These are phyloP conservation scores for Candida alai DNA, from an alignment of 805 yeast genomes.

Conservation along the genomic window DNA sequence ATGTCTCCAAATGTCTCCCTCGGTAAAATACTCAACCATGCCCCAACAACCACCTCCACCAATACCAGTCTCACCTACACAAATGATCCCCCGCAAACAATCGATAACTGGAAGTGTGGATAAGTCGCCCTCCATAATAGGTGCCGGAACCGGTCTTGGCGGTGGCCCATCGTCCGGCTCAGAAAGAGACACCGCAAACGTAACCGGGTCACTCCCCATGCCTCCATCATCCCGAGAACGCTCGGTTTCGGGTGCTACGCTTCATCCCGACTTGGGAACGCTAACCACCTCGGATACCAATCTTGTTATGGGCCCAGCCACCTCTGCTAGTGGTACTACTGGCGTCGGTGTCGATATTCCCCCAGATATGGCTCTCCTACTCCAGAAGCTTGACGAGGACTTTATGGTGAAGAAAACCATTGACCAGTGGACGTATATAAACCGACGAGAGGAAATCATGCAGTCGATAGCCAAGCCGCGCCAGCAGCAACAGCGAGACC, in stretches of 20 bases:
- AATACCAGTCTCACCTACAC: no score
- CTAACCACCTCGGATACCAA: constrained; percentile 7
- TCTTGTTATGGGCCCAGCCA: constrained; percentile 6
- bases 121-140: no score
- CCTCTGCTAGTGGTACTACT: constrained; percentile 12
- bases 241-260: constrained; percentile 7
- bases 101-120: no score
- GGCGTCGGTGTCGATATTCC: constrained; percentile 30
- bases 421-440: constrained; percentile 46
- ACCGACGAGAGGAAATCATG: constrained; percentile 43
- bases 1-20: no score
- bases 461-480: constrained; percentile 32
- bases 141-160: constrained; percentile 2
- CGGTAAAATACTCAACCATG: no score
- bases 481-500: constrained; percentile 25
- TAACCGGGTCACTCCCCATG: no score
- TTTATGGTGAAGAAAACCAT: constrained; percentile 37
- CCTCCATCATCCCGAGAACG: constrained; percentile 6
- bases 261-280: constrained; percentile 9
- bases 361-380: constrained; percentile 41
- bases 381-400: constrained; percentile 40
- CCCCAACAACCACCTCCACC: no score
- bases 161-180: no score
- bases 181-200: no score
- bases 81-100: no score